Base-by-base conservation (phyloP, 2,329 filamentous ascomycete genomes). In the Venturia aucupariae region DNA sequence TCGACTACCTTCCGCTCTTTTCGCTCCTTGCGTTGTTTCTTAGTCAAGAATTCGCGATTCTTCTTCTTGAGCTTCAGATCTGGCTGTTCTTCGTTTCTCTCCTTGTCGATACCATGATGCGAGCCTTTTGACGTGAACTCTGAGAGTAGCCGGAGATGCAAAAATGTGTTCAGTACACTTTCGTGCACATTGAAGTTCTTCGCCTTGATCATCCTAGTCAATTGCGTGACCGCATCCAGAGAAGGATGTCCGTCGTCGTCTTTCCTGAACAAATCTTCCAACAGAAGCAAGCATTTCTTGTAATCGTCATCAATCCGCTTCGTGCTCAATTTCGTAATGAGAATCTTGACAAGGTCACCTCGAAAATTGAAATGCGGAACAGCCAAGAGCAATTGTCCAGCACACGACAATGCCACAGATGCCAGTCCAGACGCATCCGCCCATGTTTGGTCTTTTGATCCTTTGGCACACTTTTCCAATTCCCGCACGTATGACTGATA, bases 291-390 rank as follows among this genome's bases (percentile, higher is more conserved):
- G 69, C 90, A 95, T 74, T 90, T 92, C 67, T 83, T 75, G 68
- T 91, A 94, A 67, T 95, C 88, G 2, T 81, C 82, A 72, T 95
- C 90, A 0, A 90, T 77, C 63, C 82, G 84, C 69, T 86, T 85
- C 65, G 82, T 84, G 71, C 90, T 92, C 42, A 99, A 81, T 74
- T 94, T 94, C 69, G 86, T 86, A 27, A 96, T 87, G 17, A 99
- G 74, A 65, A 97, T 93, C 75, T 90, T 91, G 67, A 99, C 78
- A 63, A 99, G 80, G 63, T 99, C 93, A 60, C 82, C 84, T 48
- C 94, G 88, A 76, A 96, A 97, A 80, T 99, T 99, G 84, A 99
- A 99, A 78, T 99, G 95, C 3, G 94, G 90, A 0, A 97, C 92
- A 1, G 88, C 82, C 24, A 84, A 85, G 48, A 97, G 77, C 19